Evolutionary conservation across 768 basidiomycete species (phyloP).

Genomic region (Tylopilus vinaceipallidus): DNA sequence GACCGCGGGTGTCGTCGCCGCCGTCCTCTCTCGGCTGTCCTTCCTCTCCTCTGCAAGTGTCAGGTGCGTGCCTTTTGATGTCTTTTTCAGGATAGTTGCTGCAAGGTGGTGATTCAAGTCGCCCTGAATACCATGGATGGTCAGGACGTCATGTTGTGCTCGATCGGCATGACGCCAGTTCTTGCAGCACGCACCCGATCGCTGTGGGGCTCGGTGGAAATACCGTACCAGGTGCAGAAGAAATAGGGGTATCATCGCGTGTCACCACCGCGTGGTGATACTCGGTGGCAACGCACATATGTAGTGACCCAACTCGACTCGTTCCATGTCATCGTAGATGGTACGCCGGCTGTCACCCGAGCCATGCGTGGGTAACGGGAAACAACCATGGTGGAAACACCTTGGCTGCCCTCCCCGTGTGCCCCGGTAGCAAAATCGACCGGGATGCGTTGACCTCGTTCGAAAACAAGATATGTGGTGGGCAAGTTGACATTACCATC

Average conservation of each 20-base stretch:
- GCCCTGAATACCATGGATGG: not conserved
- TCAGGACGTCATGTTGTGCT: not conserved
- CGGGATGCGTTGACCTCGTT: conserved; percentile 65
- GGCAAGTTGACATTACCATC: conserved; percentile 63
- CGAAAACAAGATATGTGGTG: conserved; percentile 73
- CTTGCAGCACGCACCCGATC: conserved; percentile 67
- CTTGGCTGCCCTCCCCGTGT: too few species aligned
- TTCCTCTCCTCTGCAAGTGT: too few species aligned
- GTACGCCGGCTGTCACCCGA: conserved; percentile 33
- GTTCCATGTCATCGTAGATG: conserved; percentile 63
- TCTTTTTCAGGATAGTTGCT: too few species aligned
- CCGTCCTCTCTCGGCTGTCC: too few species aligned
- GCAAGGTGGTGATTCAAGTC: too few species aligned
- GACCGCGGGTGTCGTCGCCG: too few species aligned
- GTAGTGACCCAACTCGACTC: conserved; percentile 71
- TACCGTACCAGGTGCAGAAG: conserved; percentile 48
- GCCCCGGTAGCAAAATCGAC: conserved; percentile 57
- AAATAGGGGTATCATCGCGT: conserved; percentile 70
- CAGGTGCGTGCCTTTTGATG: too few species aligned
- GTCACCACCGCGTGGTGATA: conserved; percentile 67
- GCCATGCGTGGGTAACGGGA: not conserved
- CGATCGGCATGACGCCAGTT: not conserved
- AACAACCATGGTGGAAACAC: conserved; percentile 54
- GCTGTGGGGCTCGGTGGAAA: conserved; percentile 58
- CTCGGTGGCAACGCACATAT: conserved; percentile 61